Evolutionary conservation across 1,284 basidiomycete genomes (phyloP).

Genomic region (Trichosporon faecale): DNA sequence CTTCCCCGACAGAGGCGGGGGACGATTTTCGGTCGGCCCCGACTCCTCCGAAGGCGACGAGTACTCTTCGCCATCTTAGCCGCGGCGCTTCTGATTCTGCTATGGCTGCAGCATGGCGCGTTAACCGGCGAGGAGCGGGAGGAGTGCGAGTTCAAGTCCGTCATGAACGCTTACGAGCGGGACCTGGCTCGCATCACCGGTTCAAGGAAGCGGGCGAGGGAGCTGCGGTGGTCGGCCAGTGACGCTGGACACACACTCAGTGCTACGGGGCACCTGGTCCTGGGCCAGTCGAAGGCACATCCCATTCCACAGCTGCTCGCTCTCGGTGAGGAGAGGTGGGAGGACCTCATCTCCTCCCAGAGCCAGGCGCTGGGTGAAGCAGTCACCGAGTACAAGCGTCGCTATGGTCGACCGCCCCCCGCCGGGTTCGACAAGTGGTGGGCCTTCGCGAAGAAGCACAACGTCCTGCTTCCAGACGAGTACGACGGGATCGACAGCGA

Average conservation of each 20-base stretch:
- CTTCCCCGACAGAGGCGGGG: neutral
- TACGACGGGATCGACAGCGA: constrained; percentile 78
- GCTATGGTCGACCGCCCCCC: constrained; percentile 75
- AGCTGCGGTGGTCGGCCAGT: constrained; percentile 18
- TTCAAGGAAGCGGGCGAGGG: constrained; percentile 11
- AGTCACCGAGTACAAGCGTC: constrained; percentile 68
- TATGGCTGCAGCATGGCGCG: neutral
- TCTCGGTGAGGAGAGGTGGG: constrained; percentile 68
- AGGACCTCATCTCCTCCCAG: constrained; percentile 64
- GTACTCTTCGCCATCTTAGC: neutral
- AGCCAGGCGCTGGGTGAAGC: constrained; percentile 70
- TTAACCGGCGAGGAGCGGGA: neutral
- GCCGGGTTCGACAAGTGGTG: constrained; percentile 87
- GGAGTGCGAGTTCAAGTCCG: constrained; percentile 41
- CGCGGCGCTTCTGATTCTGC: neutral
- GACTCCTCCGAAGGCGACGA: neutral
- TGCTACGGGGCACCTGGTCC: constrained; percentile 45
- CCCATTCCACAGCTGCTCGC: constrained; percentile 75
- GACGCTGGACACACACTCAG: constrained; percentile 1
- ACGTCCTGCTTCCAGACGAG: constrained; percentile 79
- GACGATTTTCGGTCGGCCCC: neutral
- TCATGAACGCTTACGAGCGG: constrained; percentile 43
- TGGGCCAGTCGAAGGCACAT: constrained; percentile 56
- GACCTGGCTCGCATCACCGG: constrained; percentile 35
- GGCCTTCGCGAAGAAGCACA: constrained; percentile 66